Percentiles rank a stretch among this genome's conserved stretches.
Evolutionary conservation across 768 basidiomycete genomes (phyloP).

Genomic region (Boletus sensibilis): DNA sequence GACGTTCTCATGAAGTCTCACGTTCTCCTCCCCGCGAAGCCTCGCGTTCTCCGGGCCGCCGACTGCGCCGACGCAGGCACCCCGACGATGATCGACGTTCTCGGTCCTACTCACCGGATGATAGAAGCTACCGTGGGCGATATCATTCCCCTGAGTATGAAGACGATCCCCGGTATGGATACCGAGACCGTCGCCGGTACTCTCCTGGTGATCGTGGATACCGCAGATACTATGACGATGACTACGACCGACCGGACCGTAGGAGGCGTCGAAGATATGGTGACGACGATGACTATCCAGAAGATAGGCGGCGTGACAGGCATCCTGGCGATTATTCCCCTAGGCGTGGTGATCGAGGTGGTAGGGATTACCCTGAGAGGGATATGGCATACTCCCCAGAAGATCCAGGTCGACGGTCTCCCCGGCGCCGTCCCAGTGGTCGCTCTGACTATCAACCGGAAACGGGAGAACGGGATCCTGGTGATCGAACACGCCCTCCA

Average conservation of each 20-base stretch:
- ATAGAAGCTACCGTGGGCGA: conserved; percentile 1
- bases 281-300: conserved; percentile 6
- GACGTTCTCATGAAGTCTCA: background rate
- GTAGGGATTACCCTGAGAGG: background rate
- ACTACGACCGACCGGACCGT: conserved; percentile 15
- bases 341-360: background rate
- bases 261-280: background rate
- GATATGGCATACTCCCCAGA: conserved; percentile 9
- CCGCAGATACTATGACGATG: conserved; percentile 8
- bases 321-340: too few species aligned
- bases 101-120: conserved; percentile 24
- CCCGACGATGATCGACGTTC: conserved; percentile 19
- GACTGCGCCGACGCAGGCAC: background rate
- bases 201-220: conserved; percentile 21
- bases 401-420: conserved; percentile 2
- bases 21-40: conserved; percentile 7
- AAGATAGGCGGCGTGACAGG: background rate
- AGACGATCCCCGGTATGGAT: conserved; percentile 8
- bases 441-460: conserved; percentile 15
- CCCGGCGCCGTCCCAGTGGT: conserved; percentile 13
- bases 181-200: conserved; percentile 11
- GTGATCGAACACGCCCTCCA: conserved; percentile 11
- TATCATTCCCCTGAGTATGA: conserved; percentile 16
- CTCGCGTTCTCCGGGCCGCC: conserved; percentile 8
- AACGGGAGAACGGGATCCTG: conserved; percentile 12